phyloP scores from a whole-genome alignment of 768 basidiomycete species.

The Mycena leptocephala region DNA sequence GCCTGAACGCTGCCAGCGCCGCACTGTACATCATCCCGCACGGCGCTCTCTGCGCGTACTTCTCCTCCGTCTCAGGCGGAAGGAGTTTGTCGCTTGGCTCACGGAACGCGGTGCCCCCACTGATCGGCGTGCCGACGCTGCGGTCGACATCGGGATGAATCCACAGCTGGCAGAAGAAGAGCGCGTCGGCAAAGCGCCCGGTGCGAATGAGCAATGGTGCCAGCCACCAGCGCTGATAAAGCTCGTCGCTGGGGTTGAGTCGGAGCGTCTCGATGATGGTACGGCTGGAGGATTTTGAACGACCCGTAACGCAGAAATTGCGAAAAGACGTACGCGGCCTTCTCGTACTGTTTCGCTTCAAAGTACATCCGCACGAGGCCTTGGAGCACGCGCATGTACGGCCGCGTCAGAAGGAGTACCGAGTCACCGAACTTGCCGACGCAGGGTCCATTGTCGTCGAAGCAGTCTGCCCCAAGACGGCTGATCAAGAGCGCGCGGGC shows the following conservation, averaged over 20 bases:
- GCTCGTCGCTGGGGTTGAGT: conserved; percentile 20
- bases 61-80: conserved; percentile 28
- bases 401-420: conserved; percentile 8
- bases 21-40: conserved; percentile 40
- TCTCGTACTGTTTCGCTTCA: conserved; percentile 15
- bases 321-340: neutral
- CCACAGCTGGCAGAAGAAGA: conserved; percentile 31
- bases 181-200: conserved; percentile 30
- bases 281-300: neutral
- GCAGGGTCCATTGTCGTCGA: conserved; percentile 51
- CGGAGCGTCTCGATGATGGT: conserved; percentile 27
- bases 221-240: conserved; percentile 22
- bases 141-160: neutral
- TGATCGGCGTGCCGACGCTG: neutral
- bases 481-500: conserved; percentile 47
- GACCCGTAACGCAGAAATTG: neutral
- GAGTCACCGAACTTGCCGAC: conserved; percentile 54
- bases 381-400: conserved; percentile 30
- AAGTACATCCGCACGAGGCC: conserved; percentile 13
- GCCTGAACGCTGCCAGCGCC: conserved; percentile 49
- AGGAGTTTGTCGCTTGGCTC: neutral
- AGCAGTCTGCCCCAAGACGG: conserved; percentile 50
- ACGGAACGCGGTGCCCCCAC: conserved; percentile 30
- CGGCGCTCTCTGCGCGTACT: conserved; percentile 15
- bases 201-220: conserved; percentile 23